phyloP scores from a whole-genome alignment of 257 asterid genomes.

The Primulina eburnea region DNA sequence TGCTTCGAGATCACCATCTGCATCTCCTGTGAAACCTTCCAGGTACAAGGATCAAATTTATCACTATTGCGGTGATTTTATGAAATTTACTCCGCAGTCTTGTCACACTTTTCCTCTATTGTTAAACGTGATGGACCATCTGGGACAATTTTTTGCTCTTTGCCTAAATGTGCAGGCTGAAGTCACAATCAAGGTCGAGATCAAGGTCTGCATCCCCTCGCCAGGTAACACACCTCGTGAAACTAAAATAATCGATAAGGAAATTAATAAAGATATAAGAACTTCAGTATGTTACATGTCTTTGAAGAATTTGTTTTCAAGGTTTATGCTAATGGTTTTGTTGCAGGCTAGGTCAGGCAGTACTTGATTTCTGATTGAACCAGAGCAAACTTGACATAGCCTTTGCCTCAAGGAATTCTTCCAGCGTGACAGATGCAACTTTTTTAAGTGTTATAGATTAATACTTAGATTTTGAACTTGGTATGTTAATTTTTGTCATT shows the following conservation, averaged over 20 bases:
- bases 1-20: constrained; percentile 74
- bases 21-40: constrained; percentile 64
- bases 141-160: not conserved
- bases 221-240: constrained; percentile 40
- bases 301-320: not conserved
- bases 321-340: not conserved
- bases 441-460: not conserved
- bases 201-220: constrained; percentile 74
- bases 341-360: not conserved
- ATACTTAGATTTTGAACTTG: not conserved
- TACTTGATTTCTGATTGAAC: not conserved
- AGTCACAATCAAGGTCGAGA: constrained; percentile 25
- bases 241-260: not conserved
- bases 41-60: constrained; percentile 37
- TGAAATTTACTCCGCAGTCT: not conserved
- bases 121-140: not conserved
- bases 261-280: not conserved
- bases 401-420: not conserved
- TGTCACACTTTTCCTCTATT: not conserved
- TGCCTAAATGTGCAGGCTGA: constrained; percentile 34
- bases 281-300: not conserved
- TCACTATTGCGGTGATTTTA: not conserved
- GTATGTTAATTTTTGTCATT: not conserved
- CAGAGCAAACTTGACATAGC: not conserved
- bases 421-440: not conserved